Percentiles rank a stretch among this genome's conserved stretches.
Conservation (phyloP, 1,284 basidiomycete genomes). For the Apiotrichum brassicae region DNA sequence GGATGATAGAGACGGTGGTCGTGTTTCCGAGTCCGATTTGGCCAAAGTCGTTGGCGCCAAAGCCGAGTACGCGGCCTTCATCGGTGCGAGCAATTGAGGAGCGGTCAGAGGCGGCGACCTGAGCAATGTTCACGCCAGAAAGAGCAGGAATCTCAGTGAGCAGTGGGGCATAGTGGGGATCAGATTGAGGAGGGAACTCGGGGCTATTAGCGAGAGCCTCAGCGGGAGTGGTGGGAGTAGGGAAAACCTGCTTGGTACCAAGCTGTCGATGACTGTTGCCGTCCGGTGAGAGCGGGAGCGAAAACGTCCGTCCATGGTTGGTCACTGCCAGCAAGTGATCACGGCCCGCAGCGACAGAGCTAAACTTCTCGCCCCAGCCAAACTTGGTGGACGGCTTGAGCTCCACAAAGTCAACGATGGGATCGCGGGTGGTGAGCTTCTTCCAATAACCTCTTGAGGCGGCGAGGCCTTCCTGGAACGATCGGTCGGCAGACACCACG, state of each 20-base stretch:
- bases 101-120: conserved; percentile 67
- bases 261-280: conserved; percentile 86
- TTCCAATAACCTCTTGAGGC: conserved; percentile 29
- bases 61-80: conserved; percentile 73
- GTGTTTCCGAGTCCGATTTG: conserved; percentile 74
- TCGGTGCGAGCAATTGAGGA: conserved; percentile 67
- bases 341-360: conserved; percentile 64
- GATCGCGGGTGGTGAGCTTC: conserved; percentile 34
- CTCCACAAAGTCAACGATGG: conserved; percentile 46
- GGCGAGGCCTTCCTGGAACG: conserved; percentile 30
- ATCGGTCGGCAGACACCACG: conserved; percentile 55
- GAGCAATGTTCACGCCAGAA: conserved; percentile 57
- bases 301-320: conserved; percentile 70
- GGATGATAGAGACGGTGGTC: conserved; percentile 64
- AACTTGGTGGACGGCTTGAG: conserved; percentile 51
- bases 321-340: conserved; percentile 83
- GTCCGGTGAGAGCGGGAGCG: conserved; percentile 64
- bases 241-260: conserved; percentile 60
- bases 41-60: conserved; percentile 79
- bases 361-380: conserved; percentile 57
- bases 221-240: conserved; percentile 34
- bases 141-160: conserved; percentile 77
- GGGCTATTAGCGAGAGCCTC: conserved; percentile 27
- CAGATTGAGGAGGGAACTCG: conserved; percentile 38
- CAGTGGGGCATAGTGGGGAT: conserved; percentile 63